Conservation (phyloP, 2,329 filamentous ascomycete species). For the Rutstroemia sp. region DNA sequence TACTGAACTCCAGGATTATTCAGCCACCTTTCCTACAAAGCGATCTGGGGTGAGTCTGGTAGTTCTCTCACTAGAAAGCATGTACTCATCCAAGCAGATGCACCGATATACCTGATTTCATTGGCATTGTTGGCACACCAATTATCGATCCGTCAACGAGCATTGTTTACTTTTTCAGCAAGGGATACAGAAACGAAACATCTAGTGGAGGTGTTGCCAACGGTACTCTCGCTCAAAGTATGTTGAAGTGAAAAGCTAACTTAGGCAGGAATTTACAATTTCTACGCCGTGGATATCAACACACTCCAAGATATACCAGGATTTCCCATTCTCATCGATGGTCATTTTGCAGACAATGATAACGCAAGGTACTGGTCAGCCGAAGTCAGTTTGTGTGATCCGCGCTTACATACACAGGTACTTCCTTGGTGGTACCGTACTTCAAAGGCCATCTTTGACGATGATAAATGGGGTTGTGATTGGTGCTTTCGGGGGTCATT, state of each 20-base stretch:
- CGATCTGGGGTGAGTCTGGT: conserved; percentile 24
- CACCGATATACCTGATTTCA: conserved; percentile 14
- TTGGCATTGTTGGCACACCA: conserved; percentile 18
- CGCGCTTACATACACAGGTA: conserved; percentile 24
- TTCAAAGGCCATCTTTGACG: conserved; percentile 37
- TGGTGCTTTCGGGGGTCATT: conserved; percentile 41
- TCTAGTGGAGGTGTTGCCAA: conserved; percentile 22
- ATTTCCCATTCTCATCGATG: conserved; percentile 40
- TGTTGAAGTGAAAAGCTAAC: background rate
- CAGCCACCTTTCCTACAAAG: conserved; percentile 40
- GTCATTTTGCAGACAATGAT: conserved; percentile 38
- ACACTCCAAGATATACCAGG: conserved; percentile 32
- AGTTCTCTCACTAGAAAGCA: too few relatives aligned
- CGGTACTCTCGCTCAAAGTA: conserved; percentile 8
- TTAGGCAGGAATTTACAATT: conserved; percentile 22
- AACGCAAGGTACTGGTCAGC: conserved; percentile 25
- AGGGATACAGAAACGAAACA: conserved; percentile 13
- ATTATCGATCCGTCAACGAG: conserved; percentile 17
- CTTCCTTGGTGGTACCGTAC: conserved; percentile 38
- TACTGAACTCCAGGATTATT: conserved; percentile 40
- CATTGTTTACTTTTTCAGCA: conserved; percentile 18
- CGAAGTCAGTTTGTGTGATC: too few relatives aligned
- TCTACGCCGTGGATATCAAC: conserved; percentile 30
- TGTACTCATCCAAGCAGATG: conserved; percentile 27
- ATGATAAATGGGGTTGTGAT: conserved; percentile 36